Base-by-base conservation (phyloP, 148 eudicot species). In the Pharnaceum exiguum region DNA sequence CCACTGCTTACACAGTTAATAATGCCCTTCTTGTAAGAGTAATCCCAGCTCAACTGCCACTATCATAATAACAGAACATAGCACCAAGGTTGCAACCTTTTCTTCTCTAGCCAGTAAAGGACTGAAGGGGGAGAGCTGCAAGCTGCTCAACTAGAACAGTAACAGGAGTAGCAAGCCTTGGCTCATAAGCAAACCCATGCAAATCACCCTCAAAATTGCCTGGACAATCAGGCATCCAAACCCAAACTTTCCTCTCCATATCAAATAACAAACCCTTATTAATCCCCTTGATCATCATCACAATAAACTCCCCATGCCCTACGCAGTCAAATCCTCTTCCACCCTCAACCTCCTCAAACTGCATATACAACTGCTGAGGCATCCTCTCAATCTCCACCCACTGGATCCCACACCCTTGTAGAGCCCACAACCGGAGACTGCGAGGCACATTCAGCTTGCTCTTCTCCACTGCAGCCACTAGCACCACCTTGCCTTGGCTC, bases 361-460 rank as follows among this genome's bases (percentile, higher is more conserved):
- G 95, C 0, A 58, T 54, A 23, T 76, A 93, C 32, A 93, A 63
- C 46, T 78, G 96, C 55, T 83, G 95, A 0, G 99, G 99, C 99
- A 93, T 93, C 53, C 99, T 70, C 70, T 88, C 99, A 0, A 83
- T 71, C 67, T 93, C 99, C 26, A 75, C 86, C 99, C 99, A 93
- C 33, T 72, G 70, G 0, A 75, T 70, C 63, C 95, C 89, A 30
- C 91, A 78, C 4, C 53, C 54, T 32, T 90, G 95, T 16, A 93
- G 70, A 22, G 68, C 66, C 99, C 99, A 93, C 16, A 89, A 38
- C 49, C 99, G 48, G 21, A 88, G 53, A 59, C 99, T 93, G 9
- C 69, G 72, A 0, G 99, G 99, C 21, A 93, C 91, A 45, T 83
- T 93, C 1, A 93, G 83, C 71, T 93, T 93, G 58, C 91, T 85